These are phyloP conservation scores for Rhynchospora breviuscula DNA, from an alignment of 176 grass and related monocot species.

Conservation along the genomic window DNA sequence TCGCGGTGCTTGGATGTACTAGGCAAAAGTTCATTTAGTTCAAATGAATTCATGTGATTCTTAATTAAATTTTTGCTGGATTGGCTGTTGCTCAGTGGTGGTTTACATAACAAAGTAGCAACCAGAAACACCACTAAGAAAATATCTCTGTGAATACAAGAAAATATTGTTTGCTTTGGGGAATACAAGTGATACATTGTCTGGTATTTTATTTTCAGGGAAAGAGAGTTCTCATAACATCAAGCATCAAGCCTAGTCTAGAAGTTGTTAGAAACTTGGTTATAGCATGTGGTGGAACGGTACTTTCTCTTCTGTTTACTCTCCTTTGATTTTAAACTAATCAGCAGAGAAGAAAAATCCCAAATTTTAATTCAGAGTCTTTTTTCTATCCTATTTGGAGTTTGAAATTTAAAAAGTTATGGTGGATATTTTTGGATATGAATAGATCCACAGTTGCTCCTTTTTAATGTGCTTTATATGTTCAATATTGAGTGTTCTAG, in stretches of 20 bases:
- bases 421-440: neutral
- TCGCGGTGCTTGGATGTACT: neutral
- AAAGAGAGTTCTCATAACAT: constrained; percentile 62
- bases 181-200: neutral
- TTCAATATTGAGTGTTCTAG: neutral
- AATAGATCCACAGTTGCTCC: neutral
- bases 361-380: neutral
- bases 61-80: neutral
- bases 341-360: constrained; percentile 5
- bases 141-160: neutral
- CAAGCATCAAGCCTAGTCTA: constrained; percentile 67
- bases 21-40: neutral
- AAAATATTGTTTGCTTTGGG: neutral
- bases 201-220: constrained; percentile 40
- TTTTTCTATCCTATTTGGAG: neutral
- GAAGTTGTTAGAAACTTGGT: constrained; percentile 61
- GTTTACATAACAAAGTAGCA: neutral
- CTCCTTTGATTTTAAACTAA: neutral
- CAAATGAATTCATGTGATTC: neutral
- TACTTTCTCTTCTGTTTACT: constrained; percentile 29
- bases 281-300: constrained; percentile 58
- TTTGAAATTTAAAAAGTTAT: neutral
- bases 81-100: neutral
- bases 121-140: neutral
- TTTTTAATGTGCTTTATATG: neutral